Evolutionary conservation across 2,329 filamentous ascomycete genomes (phyloP), one percentile per base, ranked within the genome.

Genomic region (Hypoxylon rubiginosum): DNA sequence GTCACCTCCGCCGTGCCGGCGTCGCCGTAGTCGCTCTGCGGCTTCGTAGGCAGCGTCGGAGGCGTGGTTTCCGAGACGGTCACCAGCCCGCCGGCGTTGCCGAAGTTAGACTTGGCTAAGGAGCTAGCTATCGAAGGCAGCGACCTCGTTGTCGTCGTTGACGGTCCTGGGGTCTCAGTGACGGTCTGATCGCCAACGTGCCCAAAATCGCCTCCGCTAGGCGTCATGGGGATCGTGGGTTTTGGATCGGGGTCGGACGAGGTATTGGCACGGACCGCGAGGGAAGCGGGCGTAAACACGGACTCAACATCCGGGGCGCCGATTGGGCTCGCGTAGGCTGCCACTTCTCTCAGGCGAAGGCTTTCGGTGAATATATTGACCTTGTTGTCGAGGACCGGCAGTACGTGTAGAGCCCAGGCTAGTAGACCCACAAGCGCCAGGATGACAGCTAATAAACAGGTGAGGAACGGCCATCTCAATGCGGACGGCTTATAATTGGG

Each of bases 401-500:
- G 54, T 41, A 21, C 58, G 10, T 68, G 65, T 15, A 71, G 53
- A 57, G 62, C 68, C 57, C 66, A 72, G 3, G 32, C 61, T 24
- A 71, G n/a, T 13, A 72, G 39, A 6, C 67, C 66, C 0, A 70
- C 21, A 7, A 72, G 46, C 2, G 58, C 55, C 13, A 67, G 48
- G 32, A 72, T 28, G 34, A 62, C 41, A 32, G 49, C 6, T 24
- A 72, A 43, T 24, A 72, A 56, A n/a, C 26, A 26, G 5, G 26
- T 57, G 17, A 72, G 30, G 56, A 72, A 72, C 26, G 71, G 69
- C 69, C 71, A 72, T 64, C 65, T 50, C 17, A 70, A 30, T 4
- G 69, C 67, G 7, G 64, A 70, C 6, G 71, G 71, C 28, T 68
- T 70, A 52, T 72, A 71, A 41, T 72, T 70, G 24, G 69, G 71